Conservation (phyloP, 257 asterid genomes). For the Eustoma russellianum region DNA sequence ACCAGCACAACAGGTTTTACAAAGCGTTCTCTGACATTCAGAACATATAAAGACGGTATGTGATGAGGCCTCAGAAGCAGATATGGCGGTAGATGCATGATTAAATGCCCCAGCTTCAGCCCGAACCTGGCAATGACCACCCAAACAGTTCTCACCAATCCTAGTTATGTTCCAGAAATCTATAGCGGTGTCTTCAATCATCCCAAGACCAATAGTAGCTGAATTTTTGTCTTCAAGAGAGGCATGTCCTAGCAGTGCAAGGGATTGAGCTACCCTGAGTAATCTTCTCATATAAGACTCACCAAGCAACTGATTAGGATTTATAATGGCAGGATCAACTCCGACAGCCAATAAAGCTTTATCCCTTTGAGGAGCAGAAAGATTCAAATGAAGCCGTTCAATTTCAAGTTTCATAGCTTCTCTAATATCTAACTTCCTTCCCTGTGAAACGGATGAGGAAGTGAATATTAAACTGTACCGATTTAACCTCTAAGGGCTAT, state of each 20-base stretch:
- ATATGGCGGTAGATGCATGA: constrained; percentile 24
- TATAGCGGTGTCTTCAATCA: constrained; percentile 38
- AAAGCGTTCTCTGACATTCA: constrained; percentile 68
- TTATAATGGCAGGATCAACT: constrained; percentile 90
- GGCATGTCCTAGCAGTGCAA: constrained; percentile 79
- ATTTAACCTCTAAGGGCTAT: background rate
- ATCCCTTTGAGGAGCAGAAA: constrained; percentile 96
- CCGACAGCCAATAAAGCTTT: constrained; percentile 82
- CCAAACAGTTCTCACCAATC: constrained; percentile 61
- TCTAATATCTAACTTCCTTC: constrained; percentile 50
- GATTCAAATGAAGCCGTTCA: constrained; percentile 70
- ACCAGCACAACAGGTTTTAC: constrained; percentile 90
- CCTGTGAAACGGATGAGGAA: constrained; percentile 36
- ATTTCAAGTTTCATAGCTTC: constrained; percentile 93
- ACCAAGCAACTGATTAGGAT: constrained; percentile 67
- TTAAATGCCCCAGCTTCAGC: constrained; percentile 48
- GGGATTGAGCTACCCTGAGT: constrained; percentile 50
- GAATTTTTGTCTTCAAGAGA: constrained; percentile 74
- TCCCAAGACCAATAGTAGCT: constrained; percentile 77
- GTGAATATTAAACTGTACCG: too few relatives aligned
- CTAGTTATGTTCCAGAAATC: constrained; percentile 87
- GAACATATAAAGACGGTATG: constrained; percentile 40
- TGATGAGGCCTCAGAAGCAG: constrained; percentile 17
- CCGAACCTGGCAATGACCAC: constrained; percentile 69
- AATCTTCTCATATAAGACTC: constrained; percentile 67